Evolutionary conservation across 176 grass and related monocot species (phyloP).

Genomic region (Rhynchospora tenuis): DNA sequence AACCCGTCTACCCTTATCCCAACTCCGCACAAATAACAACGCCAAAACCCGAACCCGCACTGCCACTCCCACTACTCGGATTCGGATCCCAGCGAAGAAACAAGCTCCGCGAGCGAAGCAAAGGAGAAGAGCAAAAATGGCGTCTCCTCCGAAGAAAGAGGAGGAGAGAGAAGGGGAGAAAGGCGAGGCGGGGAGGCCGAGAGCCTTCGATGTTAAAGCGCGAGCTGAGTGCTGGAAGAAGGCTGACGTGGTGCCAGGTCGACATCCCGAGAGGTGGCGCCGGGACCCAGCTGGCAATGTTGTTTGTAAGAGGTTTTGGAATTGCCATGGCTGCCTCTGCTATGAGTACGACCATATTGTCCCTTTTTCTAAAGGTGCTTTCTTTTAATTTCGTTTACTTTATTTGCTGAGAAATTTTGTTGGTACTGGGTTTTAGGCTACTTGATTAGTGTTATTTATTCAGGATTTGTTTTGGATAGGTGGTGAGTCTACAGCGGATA

Average conservation of each 20-base stretch:
- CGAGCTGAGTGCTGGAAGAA: slow-evolving; percentile 65
- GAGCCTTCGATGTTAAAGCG: slow-evolving; percentile 73
- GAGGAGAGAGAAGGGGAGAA: slow-evolving; percentile 2
- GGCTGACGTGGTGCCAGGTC: slow-evolving; percentile 51
- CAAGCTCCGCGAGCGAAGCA: neutral
- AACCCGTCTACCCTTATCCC: neutral
- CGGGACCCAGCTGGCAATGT: slow-evolving; percentile 67
- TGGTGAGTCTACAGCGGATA: slow-evolving; percentile 72
- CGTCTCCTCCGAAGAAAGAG: slow-evolving; percentile 16
- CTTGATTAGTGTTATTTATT: neutral
- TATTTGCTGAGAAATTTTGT: neutral
- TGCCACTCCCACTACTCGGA: neutral
- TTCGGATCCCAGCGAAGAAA: neutral
- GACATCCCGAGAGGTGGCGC: slow-evolving; percentile 75
- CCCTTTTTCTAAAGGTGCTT: slow-evolving; percentile 78
- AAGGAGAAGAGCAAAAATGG: slow-evolving; percentile 28
- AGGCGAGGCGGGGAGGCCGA: slow-evolving; percentile 35
- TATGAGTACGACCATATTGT: slow-evolving; percentile 92
- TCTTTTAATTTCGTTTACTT: neutral
- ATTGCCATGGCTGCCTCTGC: slow-evolving; percentile 85
- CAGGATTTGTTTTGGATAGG: slow-evolving; percentile 37
- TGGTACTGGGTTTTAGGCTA: neutral
- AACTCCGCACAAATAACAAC: neutral
- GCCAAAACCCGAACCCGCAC: neutral
- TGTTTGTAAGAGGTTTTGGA: slow-evolving; percentile 78